Evolutionary conservation across 1,284 basidiomycete genomes (phyloP).

Genomic region (Fomitopsis betulina): DNA sequence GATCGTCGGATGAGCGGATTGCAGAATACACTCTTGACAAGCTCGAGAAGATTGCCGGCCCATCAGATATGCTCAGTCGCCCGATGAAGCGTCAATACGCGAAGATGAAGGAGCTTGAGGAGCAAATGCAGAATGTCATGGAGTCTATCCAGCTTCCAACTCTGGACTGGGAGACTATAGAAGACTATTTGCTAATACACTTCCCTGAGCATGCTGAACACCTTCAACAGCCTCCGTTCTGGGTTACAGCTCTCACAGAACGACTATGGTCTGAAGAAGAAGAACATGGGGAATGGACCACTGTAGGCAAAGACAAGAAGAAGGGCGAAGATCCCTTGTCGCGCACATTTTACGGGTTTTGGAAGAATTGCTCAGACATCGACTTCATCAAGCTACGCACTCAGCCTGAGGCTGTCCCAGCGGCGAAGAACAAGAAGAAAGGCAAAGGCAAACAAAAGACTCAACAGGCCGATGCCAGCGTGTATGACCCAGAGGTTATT

Average conservation of each 20-base stretch:
- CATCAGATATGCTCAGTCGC: conserved; percentile 35
- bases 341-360: conserved; percentile 38
- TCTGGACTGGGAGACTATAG: conserved; percentile 35
- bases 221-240: conserved; percentile 36
- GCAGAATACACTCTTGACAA: conserved; percentile 51
- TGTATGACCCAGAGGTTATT: conserved; percentile 5
- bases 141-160: conserved; percentile 28
- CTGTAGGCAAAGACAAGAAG: conserved; percentile 4
- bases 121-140: conserved; percentile 42
- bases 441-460: conserved; percentile 7
- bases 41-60: conserved; percentile 41
- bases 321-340: conserved; percentile 5
- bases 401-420: background rate
- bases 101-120: conserved; percentile 42
- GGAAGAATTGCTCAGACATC: conserved; percentile 31
- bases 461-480: no score
- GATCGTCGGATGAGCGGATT: conserved; percentile 56
- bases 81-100: conserved; percentile 31
- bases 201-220: conserved; percentile 41
- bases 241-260: conserved; percentile 30
- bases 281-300: conserved; percentile 12
- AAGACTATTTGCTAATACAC: conserved; percentile 34
- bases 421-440: background rate
- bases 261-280: conserved; percentile 15
- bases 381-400: conserved; percentile 6